Base-by-base conservation (phyloP, 2,329 filamentous ascomycete genomes). In the Alternaria conjuncta region DNA sequence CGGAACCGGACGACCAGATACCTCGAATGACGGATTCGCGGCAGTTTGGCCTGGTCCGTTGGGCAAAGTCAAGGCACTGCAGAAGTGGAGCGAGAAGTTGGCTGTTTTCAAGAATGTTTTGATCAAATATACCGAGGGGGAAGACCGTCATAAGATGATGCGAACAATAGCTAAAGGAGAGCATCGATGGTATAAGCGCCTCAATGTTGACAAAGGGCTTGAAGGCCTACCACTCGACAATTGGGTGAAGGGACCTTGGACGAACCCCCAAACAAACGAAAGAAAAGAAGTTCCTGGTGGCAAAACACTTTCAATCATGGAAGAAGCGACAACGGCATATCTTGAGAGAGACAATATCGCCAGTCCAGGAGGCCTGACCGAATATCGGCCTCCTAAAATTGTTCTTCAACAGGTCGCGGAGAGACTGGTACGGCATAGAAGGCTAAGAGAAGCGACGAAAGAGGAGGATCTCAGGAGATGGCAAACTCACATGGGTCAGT, bases 41-140 rank as follows among this genome's bases (percentile, higher is more conserved):
- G 72, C 75, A 3, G 75, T 81, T 0, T 84, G 82, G 80, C 81
- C 83, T 6, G 82, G 82, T 4, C 82, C 83, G 1, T 79, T 84
- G 49, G 81, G 82, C 3, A 78, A 80, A 30, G 66, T 82, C 2
- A 72, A 74, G 1, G 61, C 82, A 12, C 74, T 84, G 55, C 79
- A 80, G 64, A 83, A 83, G 56, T 79, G 80, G 71, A 78, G 83
- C 10, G 83, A 85, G 60, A 85, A 84, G 70, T 79, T 83, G 30
- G 83, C 83, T 6, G 82, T 85, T 2, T 79, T 85, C 65, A 83
- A 82, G 49, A 84, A 85, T 54, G 70, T 85, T 21, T 70, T 85
- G 55, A 84, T 85, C 76, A 85, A 85, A 62, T 85, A 85, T 71
- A 85, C 84, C 6, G 83, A 85, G 67, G 83, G 83, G 36, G 84